Evolutionary conservation across 2,329 filamentous ascomycete genomes (phyloP), one percentile per base, ranked within the genome.

Genomic region (Aureobasidium sp.): DNA sequence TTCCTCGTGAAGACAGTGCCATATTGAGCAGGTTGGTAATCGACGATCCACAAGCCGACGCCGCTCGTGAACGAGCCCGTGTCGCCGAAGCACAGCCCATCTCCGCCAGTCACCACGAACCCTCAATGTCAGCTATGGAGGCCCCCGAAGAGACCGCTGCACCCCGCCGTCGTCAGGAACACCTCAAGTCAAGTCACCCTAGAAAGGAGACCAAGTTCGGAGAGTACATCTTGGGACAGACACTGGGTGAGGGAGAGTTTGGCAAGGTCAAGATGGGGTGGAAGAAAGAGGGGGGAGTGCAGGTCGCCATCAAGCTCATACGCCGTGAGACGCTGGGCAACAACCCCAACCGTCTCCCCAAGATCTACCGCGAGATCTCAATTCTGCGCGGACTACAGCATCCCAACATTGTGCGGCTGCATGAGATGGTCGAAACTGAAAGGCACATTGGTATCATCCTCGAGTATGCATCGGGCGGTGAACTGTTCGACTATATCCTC

Each of bases 361-460:
- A 99, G 78, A 99, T 99, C 69, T 92, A 97, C 77, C 91, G 94
- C 65, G 94, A 99, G 75, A 96, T 99, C 64, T 85, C 90, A 47
- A 99, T 99, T 69, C 80, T 99, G 54, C 84, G 86, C 63, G 90
- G 87, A 68, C 86, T 95, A 48, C 89, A 92, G 44, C 94, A 99
- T 74, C 92, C 93, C 25, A 99, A 99, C 73, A 99, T 99, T 72
- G 94, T 99, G 59, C 87, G 90, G 64, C 80, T 99, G 57, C 93
- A 97, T 75, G 95, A 99, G 76, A 97, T 99, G 90, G 92, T 97
- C 34, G 93, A 97, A 76, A 97, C 94, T 0, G 92, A 97, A 71
- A 86, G 91, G 66, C 91, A 97, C 69, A 99, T 97, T 74, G 94
- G 94, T 66, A 97, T 99, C 70, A 96, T 99, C 68, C 84, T 99